Evolutionary conservation across 2,329 filamentous ascomycete species (phyloP).

Genomic region (Aspergillus glaucus): DNA sequence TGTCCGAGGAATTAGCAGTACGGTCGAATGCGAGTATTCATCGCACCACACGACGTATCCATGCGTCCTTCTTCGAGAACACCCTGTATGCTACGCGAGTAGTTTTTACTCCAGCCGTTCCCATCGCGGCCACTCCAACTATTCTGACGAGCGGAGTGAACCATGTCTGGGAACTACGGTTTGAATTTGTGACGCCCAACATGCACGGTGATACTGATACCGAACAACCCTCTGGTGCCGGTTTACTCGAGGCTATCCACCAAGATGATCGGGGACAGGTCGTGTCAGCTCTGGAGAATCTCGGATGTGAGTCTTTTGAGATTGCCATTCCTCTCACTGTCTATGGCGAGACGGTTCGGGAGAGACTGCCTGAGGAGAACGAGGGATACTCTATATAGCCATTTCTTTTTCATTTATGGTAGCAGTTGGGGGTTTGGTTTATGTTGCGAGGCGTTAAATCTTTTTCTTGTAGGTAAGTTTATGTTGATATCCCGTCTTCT

Average conservation of each 20-base stretch:
- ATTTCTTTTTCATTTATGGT: background rate
- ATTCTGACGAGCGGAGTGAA: conserved; percentile 86
- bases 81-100: conserved; percentile 73
- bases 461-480: background rate
- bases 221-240: conserved; percentile 31
- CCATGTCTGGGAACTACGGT: conserved; percentile 78
- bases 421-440: conserved; percentile 1
- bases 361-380: conserved; percentile 33
- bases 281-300: conserved; percentile 67
- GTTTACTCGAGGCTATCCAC: conserved; percentile 71
- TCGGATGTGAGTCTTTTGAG: conserved; percentile 85
- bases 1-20: conserved; percentile 73
- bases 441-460: conserved; percentile 5
- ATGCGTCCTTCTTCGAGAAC: conserved; percentile 72
- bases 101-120: conserved; percentile 77
- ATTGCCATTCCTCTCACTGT: conserved; percentile 77
- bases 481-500: background rate
- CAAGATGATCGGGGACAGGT: conserved; percentile 73
- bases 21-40: conserved; percentile 80
- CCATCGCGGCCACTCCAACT: conserved; percentile 75
- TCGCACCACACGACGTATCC: conserved; percentile 74
- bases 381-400: conserved; percentile 35
- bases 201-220: conserved; percentile 31
- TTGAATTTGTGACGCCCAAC: conserved; percentile 85
- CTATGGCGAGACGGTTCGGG: conserved; percentile 55